phyloP scores from a whole-genome alignment of 805 yeast genomes.

The Clavispora phyllophila region DNA sequence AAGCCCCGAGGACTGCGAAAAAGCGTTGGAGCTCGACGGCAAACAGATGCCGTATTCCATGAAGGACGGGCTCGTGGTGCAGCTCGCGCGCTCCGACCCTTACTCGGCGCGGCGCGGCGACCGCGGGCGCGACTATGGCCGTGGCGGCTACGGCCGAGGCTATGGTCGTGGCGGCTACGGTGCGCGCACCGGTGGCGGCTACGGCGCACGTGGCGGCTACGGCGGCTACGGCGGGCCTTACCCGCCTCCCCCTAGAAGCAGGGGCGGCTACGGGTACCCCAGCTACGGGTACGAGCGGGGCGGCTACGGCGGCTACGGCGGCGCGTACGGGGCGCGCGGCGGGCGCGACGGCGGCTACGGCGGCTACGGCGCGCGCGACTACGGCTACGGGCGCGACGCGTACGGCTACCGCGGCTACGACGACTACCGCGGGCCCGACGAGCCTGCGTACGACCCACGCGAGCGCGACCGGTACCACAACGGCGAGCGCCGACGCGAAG shows the following conservation, averaged over 20 bases:
- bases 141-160: constrained; percentile 17
- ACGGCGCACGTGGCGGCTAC: constrained; percentile 16
- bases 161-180: constrained; percentile 22
- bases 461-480: constrained; percentile 14
- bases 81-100: constrained; percentile 55
- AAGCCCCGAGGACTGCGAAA: constrained; percentile 47
- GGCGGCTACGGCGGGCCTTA: constrained; percentile 24
- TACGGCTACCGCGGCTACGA: constrained; percentile 15
- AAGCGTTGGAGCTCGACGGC: constrained; percentile 46
- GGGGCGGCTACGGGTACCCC: constrained; percentile 21
- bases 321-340: constrained; percentile 15
- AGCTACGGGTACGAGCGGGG: constrained; percentile 17
- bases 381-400: constrained; percentile 13
- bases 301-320: constrained; percentile 17
- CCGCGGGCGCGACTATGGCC: constrained; percentile 18
- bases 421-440: constrained; percentile 18
- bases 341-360: constrained; percentile 12
- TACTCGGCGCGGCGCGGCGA: constrained; percentile 34
- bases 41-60: constrained; percentile 39
- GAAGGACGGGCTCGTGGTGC: constrained; percentile 43
- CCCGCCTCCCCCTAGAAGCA: constrained; percentile 13
- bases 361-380: constrained; percentile 6
- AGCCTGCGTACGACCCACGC: constrained; percentile 16
- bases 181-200: too few species aligned
- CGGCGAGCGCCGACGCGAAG: constrained; percentile 11